These are phyloP conservation scores for Vinca minor DNA, from an alignment of 257 asterid species.

Conservation along the genomic window DNA sequence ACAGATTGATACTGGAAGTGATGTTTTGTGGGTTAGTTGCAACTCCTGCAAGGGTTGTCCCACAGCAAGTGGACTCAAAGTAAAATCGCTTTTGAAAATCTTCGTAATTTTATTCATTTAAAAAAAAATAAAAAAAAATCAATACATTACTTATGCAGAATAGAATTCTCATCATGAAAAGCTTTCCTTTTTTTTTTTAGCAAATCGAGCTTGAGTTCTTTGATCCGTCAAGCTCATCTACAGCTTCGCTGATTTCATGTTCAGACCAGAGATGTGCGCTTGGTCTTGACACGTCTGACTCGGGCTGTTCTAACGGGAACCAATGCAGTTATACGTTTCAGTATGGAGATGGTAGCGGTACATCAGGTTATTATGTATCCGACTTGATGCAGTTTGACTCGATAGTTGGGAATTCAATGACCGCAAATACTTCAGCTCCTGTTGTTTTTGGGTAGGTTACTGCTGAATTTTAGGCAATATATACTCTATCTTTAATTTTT, in stretches of 20 bases:
- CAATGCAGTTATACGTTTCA: constrained; percentile 83
- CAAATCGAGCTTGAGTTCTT: constrained; percentile 83
- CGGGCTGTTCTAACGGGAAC: constrained; percentile 47
- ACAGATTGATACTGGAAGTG: constrained; percentile 97
- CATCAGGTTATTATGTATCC: constrained; percentile 73
- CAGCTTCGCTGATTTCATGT: constrained; percentile 55
- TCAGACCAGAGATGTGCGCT: constrained; percentile 67
- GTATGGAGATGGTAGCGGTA: constrained; percentile 97
- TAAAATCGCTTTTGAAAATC: constrained; percentile 11
- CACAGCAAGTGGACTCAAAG: constrained; percentile 87
- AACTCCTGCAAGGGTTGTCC: constrained; percentile 90
- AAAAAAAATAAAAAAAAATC: no score
- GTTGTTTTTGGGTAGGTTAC: constrained; percentile 81
- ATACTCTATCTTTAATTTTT: neutral
- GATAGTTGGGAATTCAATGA: constrained; percentile 48
- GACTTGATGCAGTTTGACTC: constrained; percentile 63
- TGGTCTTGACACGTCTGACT: constrained; percentile 57
- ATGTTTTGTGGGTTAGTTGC: constrained; percentile 93
- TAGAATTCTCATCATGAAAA: neutral
- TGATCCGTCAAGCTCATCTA: constrained; percentile 69
- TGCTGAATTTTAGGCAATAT: neutral
- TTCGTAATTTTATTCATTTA: neutral
- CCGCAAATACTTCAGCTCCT: constrained; percentile 60
- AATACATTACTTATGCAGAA: neutral
- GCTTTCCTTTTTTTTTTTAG: neutral